A percentile compares a stretch with the other conserved stretches of the same genome.
Evolutionary conservation across 1,284 basidiomycete species (phyloP).

Genomic region (Ceratobasidium sp.): DNA sequence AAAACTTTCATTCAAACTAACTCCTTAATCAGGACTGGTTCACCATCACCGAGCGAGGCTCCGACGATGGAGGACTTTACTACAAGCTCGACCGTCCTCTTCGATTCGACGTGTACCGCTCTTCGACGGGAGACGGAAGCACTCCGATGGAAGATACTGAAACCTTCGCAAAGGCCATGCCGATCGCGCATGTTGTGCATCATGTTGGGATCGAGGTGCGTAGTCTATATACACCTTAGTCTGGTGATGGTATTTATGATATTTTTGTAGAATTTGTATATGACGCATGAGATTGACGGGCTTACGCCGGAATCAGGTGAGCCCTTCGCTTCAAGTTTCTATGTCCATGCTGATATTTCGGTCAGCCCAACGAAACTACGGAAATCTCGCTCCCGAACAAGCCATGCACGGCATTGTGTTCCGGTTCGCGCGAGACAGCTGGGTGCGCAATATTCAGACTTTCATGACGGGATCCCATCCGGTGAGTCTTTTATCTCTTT

Average conservation of each 20-base stretch:
- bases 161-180: constrained; percentile 44
- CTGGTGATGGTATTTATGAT: no score
- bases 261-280: constrained; percentile 39
- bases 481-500: background rate
- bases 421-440: constrained; percentile 44
- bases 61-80: constrained; percentile 23
- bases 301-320: constrained; percentile 34
- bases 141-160: constrained; percentile 34
- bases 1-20: background rate
- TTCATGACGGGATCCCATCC: constrained; percentile 48
- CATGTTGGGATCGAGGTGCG: constrained; percentile 44
- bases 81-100: constrained; percentile 42
- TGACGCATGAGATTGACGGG: constrained; percentile 47
- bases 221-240: background rate
- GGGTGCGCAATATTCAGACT: constrained; percentile 44
- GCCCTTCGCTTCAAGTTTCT: background rate
- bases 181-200: constrained; percentile 39
- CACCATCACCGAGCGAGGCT: constrained; percentile 27
- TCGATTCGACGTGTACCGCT: constrained; percentile 45
- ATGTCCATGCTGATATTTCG: no score
- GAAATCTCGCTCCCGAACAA: constrained; percentile 44
- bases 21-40: constrained; percentile 38
- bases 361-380: constrained; percentile 43
- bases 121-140: constrained; percentile 39
- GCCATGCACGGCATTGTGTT: constrained; percentile 46